Evolutionary conservation across 2,329 filamentous ascomycete species (phyloP).

Genomic region (Aspergillus fumigatus): DNA sequence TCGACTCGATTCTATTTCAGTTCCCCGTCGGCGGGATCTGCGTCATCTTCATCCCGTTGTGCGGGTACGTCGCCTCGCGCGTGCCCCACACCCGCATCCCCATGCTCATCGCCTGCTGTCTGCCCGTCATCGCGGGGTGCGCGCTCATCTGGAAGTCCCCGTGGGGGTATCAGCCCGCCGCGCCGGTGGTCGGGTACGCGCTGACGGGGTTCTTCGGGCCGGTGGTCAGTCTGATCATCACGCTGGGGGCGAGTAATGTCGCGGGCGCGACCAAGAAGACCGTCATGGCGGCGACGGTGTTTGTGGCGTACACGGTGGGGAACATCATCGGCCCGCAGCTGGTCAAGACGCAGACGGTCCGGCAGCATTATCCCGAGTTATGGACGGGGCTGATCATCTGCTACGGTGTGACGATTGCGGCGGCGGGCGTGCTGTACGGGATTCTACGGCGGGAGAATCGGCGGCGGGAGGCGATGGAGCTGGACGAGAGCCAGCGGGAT

Average conservation of each 20-base stretch:
- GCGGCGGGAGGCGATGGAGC: conserved; percentile 43
- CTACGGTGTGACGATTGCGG: conserved; percentile 63
- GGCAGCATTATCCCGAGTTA: conserved; percentile 63
- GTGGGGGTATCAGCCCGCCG: conserved; percentile 60
- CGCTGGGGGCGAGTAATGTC: conserved; percentile 61
- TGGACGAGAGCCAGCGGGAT: conserved; percentile 59
- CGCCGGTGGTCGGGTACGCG: conserved; percentile 66
- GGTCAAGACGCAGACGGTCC: conserved; percentile 62
- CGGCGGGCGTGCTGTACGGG: conserved; percentile 53
- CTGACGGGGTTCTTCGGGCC: conserved; percentile 70
- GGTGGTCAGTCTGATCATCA: conserved; percentile 60
- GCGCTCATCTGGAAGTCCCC: conserved; percentile 67
- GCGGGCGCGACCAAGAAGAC: conserved; percentile 75
- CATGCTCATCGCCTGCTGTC: conserved; percentile 61
- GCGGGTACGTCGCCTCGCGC: conserved; percentile 59
- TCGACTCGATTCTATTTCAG: conserved; percentile 66
- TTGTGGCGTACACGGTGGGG: conserved; percentile 70
- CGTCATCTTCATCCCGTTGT: conserved; percentile 60
- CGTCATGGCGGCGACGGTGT: conserved; percentile 68
- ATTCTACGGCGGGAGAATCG: conserved; percentile 58
- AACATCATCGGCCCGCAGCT: conserved; percentile 74
- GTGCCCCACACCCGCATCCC: conserved; percentile 61
- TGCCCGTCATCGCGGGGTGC: conserved; percentile 71
- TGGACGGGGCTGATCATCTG: conserved; percentile 66
- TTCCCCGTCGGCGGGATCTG: conserved; percentile 70